Conservation (phyloP, 1,284 basidiomycete genomes). For the Taiwanofungus camphoratus region DNA sequence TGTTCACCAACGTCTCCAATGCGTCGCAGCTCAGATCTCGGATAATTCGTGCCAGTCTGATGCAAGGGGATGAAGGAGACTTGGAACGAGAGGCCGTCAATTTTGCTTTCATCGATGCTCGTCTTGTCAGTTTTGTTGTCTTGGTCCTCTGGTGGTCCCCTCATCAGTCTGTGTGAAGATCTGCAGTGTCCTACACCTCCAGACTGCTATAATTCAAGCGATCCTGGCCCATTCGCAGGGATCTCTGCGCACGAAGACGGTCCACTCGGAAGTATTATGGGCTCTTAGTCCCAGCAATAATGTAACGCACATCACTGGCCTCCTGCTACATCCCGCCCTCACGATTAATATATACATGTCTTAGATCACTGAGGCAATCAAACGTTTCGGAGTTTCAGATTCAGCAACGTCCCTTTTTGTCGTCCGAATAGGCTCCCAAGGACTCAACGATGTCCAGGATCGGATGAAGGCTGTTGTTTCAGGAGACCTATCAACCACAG, state of each 20-base stretch:
- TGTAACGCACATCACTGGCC: slow-evolving; percentile 33
- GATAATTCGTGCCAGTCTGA: slow-evolving; percentile 64
- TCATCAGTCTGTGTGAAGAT: slow-evolving; percentile 40
- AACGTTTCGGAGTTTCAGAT: slow-evolving; percentile 78
- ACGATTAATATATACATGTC: neutral
- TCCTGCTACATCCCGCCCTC: neutral
- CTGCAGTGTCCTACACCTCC: slow-evolving; percentile 68
- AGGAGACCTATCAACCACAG: slow-evolving; percentile 47
- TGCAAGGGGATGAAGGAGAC: slow-evolving; percentile 58
- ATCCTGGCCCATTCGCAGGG: slow-evolving; percentile 60
- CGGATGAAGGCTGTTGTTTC: slow-evolving; percentile 53
- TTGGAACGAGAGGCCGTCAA: slow-evolving; percentile 68
- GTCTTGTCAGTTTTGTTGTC: slow-evolving; percentile 39
- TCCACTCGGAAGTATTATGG: slow-evolving; percentile 86
- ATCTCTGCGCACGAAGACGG: slow-evolving; percentile 64
- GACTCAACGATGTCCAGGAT: slow-evolving; percentile 34
- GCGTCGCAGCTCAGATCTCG: slow-evolving; percentile 53
- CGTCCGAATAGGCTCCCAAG: slow-evolving; percentile 53
- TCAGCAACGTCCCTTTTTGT: slow-evolving; percentile 65
- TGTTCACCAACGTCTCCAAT: slow-evolving; percentile 67
- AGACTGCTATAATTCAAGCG: slow-evolving; percentile 79
- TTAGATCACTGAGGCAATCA: slow-evolving; percentile 87
- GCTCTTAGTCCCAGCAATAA: slow-evolving; percentile 82
- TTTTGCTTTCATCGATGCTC: slow-evolving; percentile 85
- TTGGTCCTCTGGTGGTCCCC: neutral